phyloP scores from a whole-genome alignment of 495 filamentous ascomycete species.

The Chaetomium fimeti region DNA sequence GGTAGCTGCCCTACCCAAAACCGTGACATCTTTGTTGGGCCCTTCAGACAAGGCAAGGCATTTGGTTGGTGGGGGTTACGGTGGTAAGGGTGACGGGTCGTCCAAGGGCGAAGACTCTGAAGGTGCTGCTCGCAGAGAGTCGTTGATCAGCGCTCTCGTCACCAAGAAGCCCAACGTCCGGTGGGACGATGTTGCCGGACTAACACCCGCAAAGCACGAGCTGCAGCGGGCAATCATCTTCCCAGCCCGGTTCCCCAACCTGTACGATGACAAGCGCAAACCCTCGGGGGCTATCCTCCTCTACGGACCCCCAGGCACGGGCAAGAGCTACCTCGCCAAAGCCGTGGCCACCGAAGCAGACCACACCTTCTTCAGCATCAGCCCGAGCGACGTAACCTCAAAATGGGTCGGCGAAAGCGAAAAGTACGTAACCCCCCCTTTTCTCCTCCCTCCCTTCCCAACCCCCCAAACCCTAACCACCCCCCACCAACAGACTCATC shows the following conservation, averaged over 20 bases:
- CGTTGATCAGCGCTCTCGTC: slow-evolving; percentile 64
- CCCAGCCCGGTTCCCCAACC: slow-evolving; percentile 90
- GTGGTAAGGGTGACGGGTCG: too few relatives aligned
- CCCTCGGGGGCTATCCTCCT: slow-evolving; percentile 96
- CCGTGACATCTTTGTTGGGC: background rate
- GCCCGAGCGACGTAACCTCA: slow-evolving; percentile 82
- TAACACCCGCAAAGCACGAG: slow-evolving; percentile 87
- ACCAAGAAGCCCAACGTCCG: slow-evolving; percentile 86
- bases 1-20: background rate
- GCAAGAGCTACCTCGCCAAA: slow-evolving; percentile 90
- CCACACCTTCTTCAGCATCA: slow-evolving; percentile 60
- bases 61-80: background rate
- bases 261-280: slow-evolving; percentile 88
- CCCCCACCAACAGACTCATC: slow-evolving; percentile 60
- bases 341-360: slow-evolving; percentile 51
- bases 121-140: background rate
- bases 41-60: background rate
- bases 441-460: background rate
- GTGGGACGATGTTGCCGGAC: slow-evolving; percentile 93
- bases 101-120: background rate
- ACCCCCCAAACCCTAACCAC: background rate
- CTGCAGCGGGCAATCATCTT: slow-evolving; percentile 92
- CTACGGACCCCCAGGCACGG: slow-evolving; percentile 90
- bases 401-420: slow-evolving; percentile 99
- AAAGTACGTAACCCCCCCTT: slow-evolving; percentile 45